Evolutionary conservation across 352 stramenopile species (phyloP), one percentile per base, ranked within the genome.

Genomic region (Pythium biforme): DNA sequence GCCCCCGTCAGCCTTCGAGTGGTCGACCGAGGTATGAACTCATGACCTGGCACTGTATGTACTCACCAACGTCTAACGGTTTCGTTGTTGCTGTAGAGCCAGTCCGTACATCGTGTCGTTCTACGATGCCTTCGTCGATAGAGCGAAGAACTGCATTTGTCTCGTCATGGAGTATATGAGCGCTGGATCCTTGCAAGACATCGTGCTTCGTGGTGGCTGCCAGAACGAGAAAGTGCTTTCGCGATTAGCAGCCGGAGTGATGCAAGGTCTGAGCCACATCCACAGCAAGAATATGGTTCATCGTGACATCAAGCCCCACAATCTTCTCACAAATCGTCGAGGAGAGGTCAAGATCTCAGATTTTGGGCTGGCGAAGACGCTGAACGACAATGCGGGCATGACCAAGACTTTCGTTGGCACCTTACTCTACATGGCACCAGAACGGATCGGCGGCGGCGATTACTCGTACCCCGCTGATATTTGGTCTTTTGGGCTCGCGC

Each of bases 151-250:
- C 64, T 92, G 76, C 26, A 91, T 97, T 45, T 94, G 78, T 37
- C 73, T 97, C 48, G 90, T 97, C 27, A 95, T 97, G 86, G 90
- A 97, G 68, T 97, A 97, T 62, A 97, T 97, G 90, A 86, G 90
- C 63, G 91, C 86, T 8, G 91, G 91, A 12, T 96, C 88, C 4
- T 72, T 97, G 3, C 88, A 97, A 68, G 90, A 97, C 66, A 89
- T 97, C 33, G 86, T 97, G 53, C 54, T 93, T 20, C 72, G 71
- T 27, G 87, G 87, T 27, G 89, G 89, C 3, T 96, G 85, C 41
- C 72, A 85, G 56, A 90, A 91, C 61, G 91, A 97, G 54, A 84
- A 80, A 59, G 84, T 96, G 10, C 46, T 97, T 22, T 76, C 79
- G 8, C 79, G 83, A 2, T 62, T 97, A 15, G 79, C 88, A 10